Percentiles rank a stretch among this genome's conserved stretches.
phyloP scores from a whole-genome alignment of 305 asterid species.

The Fraxinus xanthoxyloides region DNA sequence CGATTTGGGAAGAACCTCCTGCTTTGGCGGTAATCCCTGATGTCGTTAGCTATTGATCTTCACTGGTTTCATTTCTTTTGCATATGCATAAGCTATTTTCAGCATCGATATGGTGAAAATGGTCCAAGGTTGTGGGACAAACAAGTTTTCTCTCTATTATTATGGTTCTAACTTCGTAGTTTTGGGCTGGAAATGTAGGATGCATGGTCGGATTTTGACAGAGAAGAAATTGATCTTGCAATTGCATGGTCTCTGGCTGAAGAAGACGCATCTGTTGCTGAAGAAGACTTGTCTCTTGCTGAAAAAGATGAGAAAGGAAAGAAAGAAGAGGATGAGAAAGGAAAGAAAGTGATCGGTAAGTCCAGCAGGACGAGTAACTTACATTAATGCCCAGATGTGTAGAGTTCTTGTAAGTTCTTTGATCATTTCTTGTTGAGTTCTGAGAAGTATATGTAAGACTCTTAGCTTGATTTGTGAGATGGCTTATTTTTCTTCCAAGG shows the following conservation, averaged over 20 bases:
- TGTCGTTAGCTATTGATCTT: slow-evolving; percentile 8
- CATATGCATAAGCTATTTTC: not conserved
- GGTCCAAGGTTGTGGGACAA: not conserved
- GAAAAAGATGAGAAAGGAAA: slow-evolving; percentile 14
- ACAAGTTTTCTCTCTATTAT: slow-evolving; percentile 5
- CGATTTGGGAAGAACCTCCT: slow-evolving; percentile 62
- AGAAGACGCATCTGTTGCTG: slow-evolving; percentile 27
- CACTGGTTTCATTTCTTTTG: not conserved
- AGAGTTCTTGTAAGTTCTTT: slow-evolving; percentile 24
- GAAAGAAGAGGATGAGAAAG: slow-evolving; percentile 51
- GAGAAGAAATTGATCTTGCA: slow-evolving; percentile 82
- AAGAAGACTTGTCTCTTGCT: slow-evolving; percentile 8
- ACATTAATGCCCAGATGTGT: slow-evolving; percentile 12
- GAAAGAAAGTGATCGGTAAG: slow-evolving; percentile 77
- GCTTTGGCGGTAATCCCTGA: slow-evolving; percentile 48
- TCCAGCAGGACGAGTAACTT: slow-evolving; percentile 9
- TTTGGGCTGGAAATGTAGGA: slow-evolving; percentile 49
- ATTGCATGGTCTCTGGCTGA: slow-evolving; percentile 82
- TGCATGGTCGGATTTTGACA: slow-evolving; percentile 68
- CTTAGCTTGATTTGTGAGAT: too few relatives aligned
- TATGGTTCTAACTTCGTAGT: slow-evolving; percentile 13
- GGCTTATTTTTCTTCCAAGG: not conserved
- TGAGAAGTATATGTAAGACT: not conserved
- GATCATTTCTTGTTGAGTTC: not conserved
- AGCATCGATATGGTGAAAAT: not conserved